Base-by-base conservation (phyloP, 164 flowering plant genomes). In the Magnolia sinica region DNA sequence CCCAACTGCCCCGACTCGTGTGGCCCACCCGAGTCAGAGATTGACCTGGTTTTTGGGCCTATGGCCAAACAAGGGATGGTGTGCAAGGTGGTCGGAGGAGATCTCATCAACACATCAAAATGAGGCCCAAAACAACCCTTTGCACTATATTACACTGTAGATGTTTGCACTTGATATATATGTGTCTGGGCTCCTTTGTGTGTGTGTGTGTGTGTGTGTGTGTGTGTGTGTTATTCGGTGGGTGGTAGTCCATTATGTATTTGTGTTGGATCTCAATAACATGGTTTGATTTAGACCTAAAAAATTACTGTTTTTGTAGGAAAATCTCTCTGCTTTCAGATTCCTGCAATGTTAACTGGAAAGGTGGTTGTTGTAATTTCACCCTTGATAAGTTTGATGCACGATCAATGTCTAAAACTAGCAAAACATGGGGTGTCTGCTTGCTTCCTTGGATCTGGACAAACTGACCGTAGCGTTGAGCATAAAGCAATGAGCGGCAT, bases 361-460 rank as follows among this genome's bases (percentile, higher is more conserved):
- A 93, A 89, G 83, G 93, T 92, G 37, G 98, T 93, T 69, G 88
- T 95, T 74, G 97, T 93, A 51, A 87, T 95, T 77, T 95, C 98
- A 55, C 98, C 97, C 31, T 84, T 95, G 84, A 95, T 93, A 80
- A 95, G 98, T 79, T 88, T 93, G 88, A 93, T 95, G 98, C 97
- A 91, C 76, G 98, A 95, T 84, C 98, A 95, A 76, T 95, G 98
- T 84, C 83, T 92, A 74, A 93, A 91, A 79, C 88, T 95, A 9
- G 88, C 93, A 74, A 88, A 84, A 79, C 96, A 91, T 78, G 97
- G 97, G 23, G 84, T 95, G 3, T 91, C 98, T 37, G 97, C 98
- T 72, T 95, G 98, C 85, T 95, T 93, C 82, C 97, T 93, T 78
- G 98, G 98, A 69, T 93, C 98, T 79, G 97, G 98, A 70, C 98